phyloP scores from a whole-genome alignment of 192 early-diverging fungal species.

The Backusella tarrabulga region DNA sequence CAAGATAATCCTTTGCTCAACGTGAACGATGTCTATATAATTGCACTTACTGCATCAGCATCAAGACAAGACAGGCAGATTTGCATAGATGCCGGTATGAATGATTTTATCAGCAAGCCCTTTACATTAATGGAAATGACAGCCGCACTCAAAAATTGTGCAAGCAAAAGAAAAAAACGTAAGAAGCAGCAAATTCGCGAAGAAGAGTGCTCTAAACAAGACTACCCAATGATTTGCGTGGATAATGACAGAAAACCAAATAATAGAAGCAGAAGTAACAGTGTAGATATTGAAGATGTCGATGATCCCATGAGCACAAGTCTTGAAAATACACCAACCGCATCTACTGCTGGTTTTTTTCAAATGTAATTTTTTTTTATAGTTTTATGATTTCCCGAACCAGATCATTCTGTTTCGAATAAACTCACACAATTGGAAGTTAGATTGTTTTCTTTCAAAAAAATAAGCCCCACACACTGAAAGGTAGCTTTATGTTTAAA shows the following conservation, averaged over 20 bases:
- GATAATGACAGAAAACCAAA: not conserved
- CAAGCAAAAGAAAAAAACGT: constrained; percentile 21
- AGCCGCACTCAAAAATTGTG: constrained; percentile 29
- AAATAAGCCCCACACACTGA: too few relatives aligned
- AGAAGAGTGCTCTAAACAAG: not conserved
- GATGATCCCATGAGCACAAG: constrained; percentile 4
- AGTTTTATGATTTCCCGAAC: not conserved
- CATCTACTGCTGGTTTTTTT: not conserved
- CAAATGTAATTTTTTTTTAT: not conserved
- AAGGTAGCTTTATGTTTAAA: not conserved
- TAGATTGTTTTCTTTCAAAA: not conserved
- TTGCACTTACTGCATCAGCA: constrained; percentile 54
- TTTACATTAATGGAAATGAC: constrained; percentile 53
- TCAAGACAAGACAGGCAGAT: constrained; percentile 49
- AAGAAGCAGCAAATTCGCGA: constrained; percentile 18
- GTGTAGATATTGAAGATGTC: not conserved
- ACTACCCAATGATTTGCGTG: not conserved
- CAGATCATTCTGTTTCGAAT: not conserved
- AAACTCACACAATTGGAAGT: not conserved
- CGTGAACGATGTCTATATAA: constrained; percentile 45
- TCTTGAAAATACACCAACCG: not conserved
- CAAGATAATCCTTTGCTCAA: constrained; percentile 21
- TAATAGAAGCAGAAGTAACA: not conserved
- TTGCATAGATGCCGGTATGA: constrained; percentile 57
- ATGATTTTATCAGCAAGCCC: constrained; percentile 55